phyloP scores from a whole-genome alignment of 2,329 filamentous ascomycete species.

The Metarhizium anisopliae region DNA sequence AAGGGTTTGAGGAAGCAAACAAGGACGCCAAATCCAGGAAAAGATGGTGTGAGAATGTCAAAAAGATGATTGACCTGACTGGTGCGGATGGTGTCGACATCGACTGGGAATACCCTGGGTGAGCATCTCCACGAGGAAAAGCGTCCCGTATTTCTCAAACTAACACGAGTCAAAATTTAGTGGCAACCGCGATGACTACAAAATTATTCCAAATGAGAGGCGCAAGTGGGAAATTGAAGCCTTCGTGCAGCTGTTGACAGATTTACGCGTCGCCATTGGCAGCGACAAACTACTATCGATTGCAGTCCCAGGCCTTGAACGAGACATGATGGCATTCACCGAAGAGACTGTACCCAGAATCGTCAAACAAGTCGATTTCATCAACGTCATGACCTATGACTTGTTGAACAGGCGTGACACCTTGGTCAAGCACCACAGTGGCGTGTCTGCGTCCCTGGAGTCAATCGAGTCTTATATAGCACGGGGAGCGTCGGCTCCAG shows the following conservation, averaged over 20 bases:
- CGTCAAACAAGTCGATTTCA: slow-evolving; percentile 49
- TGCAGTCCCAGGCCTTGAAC: slow-evolving; percentile 55
- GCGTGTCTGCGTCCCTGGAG: slow-evolving; percentile 44
- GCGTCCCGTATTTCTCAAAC: neutral
- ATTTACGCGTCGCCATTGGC: slow-evolving; percentile 49
- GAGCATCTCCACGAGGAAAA: slow-evolving; percentile 4
- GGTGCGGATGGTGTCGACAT: slow-evolving; percentile 58
- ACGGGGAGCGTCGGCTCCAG: slow-evolving; percentile 39
- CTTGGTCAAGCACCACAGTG: slow-evolving; percentile 55
- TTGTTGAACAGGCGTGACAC: slow-evolving; percentile 61
- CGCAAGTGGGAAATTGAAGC: slow-evolving; percentile 54
- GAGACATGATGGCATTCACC: slow-evolving; percentile 62
- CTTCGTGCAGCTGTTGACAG: slow-evolving; percentile 51
- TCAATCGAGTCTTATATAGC: slow-evolving; percentile 51
- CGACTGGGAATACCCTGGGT: slow-evolving; percentile 57
- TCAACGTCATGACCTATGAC: slow-evolving; percentile 65
- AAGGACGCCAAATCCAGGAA: slow-evolving; percentile 40
- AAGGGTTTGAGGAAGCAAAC: slow-evolving; percentile 52
- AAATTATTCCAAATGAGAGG: slow-evolving; percentile 47
- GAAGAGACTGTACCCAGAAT: slow-evolving; percentile 48
- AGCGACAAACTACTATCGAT: slow-evolving; percentile 52
- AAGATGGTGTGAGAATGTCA: slow-evolving; percentile 55
- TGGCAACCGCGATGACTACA: slow-evolving; percentile 65
- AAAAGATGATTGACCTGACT: slow-evolving; percentile 49
- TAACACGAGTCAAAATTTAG: slow-evolving; percentile 17